Percentiles rank a stretch among this genome's conserved stretches.
These are phyloP conservation scores for Tuber brumale DNA, from an alignment of 495 filamentous ascomycete species.

Conservation along the genomic window DNA sequence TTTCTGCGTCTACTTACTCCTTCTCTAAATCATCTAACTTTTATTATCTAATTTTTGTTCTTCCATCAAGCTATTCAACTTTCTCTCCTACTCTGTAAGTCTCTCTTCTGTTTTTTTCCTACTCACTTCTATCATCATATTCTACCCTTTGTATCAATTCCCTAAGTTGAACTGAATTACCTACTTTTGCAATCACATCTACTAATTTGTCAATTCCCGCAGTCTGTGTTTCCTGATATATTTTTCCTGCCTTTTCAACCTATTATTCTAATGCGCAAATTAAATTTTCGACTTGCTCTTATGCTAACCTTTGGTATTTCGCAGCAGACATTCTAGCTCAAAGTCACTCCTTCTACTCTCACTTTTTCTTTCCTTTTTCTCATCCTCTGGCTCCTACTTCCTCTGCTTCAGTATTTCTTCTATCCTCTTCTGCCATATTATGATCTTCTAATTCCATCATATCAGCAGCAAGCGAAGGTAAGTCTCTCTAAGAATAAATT, in stretches of 20 bases:
- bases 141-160: background rate
- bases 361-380: too few relatives aligned
- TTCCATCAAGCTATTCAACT: background rate
- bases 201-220: too few relatives aligned
- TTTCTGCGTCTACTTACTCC: background rate
- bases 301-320: too few relatives aligned
- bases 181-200: too few relatives aligned
- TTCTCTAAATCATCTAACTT: background rate
- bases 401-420: background rate
- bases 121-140: background rate
- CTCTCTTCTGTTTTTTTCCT: background rate
- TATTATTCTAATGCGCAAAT: too few relatives aligned
- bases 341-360: too few relatives aligned
- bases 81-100: background rate
- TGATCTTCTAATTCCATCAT: background rate
- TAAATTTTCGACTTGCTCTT: too few relatives aligned
- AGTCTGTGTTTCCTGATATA: too few relatives aligned
- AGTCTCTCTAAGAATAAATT: background rate
- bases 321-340: too few relatives aligned
- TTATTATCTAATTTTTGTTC: background rate
- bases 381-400: background rate
- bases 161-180: too few relatives aligned
- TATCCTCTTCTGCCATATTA: background rate
- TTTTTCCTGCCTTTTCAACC: too few relatives aligned
- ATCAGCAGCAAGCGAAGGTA: background rate